Conservation (phyloP, 1,284 basidiomycete genomes). For the Phylloporus sp. region DNA sequence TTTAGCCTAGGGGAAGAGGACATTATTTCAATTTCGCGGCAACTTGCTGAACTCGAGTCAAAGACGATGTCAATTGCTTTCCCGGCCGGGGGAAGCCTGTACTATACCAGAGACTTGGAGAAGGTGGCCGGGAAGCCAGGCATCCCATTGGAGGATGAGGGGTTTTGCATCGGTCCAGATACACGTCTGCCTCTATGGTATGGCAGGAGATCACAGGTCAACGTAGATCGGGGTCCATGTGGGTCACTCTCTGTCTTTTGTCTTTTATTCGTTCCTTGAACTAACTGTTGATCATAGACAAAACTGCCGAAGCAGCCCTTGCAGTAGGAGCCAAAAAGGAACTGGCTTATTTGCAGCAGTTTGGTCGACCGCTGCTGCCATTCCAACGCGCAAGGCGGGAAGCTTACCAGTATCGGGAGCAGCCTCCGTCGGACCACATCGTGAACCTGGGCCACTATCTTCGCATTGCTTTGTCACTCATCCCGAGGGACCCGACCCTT, state of each 20-base stretch:
- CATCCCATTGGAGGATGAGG: background rate
- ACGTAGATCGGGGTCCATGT: constrained; percentile 1
- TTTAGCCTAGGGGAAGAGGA: background rate
- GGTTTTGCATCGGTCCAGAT: constrained; percentile 1
- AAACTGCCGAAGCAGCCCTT: background rate
- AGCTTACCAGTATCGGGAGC: background rate
- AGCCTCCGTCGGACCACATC: background rate
- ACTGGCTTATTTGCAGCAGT: background rate
- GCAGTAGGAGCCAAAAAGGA: background rate
- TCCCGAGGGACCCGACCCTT: background rate
- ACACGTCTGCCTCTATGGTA: background rate
- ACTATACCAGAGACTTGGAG: background rate
- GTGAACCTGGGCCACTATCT: background rate
- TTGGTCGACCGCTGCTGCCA: background rate
- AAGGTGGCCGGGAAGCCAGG: background rate
- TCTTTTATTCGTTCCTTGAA: background rate
- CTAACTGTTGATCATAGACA: background rate
- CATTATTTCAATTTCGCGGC: background rate
- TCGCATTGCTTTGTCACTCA: background rate
- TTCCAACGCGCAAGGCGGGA: background rate
- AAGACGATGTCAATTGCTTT: background rate
- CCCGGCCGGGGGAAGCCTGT: constrained; percentile 1
- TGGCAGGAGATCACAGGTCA: background rate
- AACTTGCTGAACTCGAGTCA: background rate
- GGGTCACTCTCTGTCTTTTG: background rate